Conservation (phyloP, 345 rosid species). For the Citrus trifoliata region DNA sequence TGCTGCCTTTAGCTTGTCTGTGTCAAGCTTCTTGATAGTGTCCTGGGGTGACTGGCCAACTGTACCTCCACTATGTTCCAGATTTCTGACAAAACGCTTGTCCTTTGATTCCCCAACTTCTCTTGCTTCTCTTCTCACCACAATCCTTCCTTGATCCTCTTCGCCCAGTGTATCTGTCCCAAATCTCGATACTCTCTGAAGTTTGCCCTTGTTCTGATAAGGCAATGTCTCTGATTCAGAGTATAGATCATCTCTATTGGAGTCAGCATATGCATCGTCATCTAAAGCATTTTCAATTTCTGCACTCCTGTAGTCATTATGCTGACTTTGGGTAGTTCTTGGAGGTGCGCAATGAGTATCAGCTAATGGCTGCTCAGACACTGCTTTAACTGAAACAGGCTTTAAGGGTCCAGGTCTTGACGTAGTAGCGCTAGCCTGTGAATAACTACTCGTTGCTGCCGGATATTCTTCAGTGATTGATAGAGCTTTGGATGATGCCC, state of each 20-base stretch:
- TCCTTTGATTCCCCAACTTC: constrained; percentile 37
- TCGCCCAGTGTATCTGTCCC: constrained; percentile 17
- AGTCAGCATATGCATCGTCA: constrained; percentile 27
- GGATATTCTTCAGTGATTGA: constrained; percentile 35
- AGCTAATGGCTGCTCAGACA: constrained; percentile 21
- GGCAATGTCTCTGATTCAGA: constrained; percentile 13
- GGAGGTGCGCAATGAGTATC: constrained; percentile 25
- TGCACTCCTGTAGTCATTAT: constrained; percentile 25
- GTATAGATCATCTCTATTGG: constrained; percentile 24
- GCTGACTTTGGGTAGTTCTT: constrained; percentile 22
- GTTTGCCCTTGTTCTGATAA: constrained; percentile 28
- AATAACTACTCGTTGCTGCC: constrained; percentile 29
- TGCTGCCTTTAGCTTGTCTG: constrained; percentile 44
- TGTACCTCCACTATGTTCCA: constrained; percentile 34
- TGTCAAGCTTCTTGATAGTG: constrained; percentile 45
- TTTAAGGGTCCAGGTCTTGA: constrained; percentile 12
- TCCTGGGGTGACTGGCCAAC: constrained; percentile 46
- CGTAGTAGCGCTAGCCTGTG: constrained; percentile 8
- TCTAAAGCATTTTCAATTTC: constrained; percentile 37
- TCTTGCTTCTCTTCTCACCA: constrained; percentile 19
- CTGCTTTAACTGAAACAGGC: constrained; percentile 28
- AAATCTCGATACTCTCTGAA: constrained; percentile 19
- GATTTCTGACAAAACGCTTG: constrained; percentile 22
- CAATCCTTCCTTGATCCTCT: constrained; percentile 33
- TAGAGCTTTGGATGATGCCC: constrained; percentile 27